Evolutionary conservation across 2,329 filamentous ascomycete genomes (phyloP).

Genomic region (Monosporascus ibericus): DNA sequence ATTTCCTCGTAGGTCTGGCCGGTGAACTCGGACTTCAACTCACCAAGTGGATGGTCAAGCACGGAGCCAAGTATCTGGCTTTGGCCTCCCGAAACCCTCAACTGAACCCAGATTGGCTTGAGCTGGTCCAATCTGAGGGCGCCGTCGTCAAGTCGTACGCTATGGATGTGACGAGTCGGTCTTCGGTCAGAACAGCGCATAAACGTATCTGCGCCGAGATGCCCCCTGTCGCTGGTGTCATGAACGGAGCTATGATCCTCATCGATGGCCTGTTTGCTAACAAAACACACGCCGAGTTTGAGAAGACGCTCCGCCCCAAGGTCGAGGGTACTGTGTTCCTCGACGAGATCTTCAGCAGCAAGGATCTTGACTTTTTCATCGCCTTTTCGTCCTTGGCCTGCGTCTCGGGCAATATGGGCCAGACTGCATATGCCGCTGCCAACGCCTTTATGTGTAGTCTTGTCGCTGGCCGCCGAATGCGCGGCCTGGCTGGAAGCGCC

Average conservation of each 20-base stretch:
- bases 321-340: slow-evolving; percentile 28
- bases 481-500: slow-evolving; percentile 18
- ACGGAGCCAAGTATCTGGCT: slow-evolving; percentile 7
- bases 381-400: slow-evolving; percentile 31
- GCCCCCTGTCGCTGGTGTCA: slow-evolving; percentile 31
- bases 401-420: slow-evolving; percentile 30
- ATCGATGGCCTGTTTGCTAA: slow-evolving; percentile 26
- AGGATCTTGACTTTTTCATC: slow-evolving; percentile 34
- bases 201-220: slow-evolving; percentile 20
- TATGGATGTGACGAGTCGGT: slow-evolving; percentile 3
- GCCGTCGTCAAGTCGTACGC: slow-evolving; percentile 1
- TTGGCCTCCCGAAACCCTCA: slow-evolving; percentile 7
- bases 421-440: slow-evolving; percentile 31
- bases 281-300: slow-evolving; percentile 23
- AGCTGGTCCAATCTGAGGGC: slow-evolving; percentile 1
- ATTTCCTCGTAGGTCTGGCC: slow-evolving; percentile 8
- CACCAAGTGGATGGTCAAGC: slow-evolving; percentile 9
- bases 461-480: slow-evolving; percentile 16
- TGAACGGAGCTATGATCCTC: slow-evolving; percentile 32
- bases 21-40: slow-evolving; percentile 8
- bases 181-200: slow-evolving; percentile 3
- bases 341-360: slow-evolving; percentile 24
- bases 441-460: slow-evolving; percentile 32
- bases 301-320: slow-evolving; percentile 28
- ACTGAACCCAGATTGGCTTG: slow-evolving; percentile 4